Evolutionary conservation across 192 early-diverging fungal species (phyloP).

Genomic region (Rhizophagus clarus): DNA sequence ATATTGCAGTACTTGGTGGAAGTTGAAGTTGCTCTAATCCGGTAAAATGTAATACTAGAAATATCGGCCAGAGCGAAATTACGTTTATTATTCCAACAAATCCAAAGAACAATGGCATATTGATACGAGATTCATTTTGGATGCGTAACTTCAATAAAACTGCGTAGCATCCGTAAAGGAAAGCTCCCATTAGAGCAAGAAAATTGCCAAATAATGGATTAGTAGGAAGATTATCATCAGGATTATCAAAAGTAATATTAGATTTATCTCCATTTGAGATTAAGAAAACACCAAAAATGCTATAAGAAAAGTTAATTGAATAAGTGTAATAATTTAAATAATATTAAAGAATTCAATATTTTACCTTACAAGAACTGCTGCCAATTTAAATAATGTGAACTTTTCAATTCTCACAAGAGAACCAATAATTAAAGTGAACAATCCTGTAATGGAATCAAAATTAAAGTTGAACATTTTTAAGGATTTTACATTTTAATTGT

Average conservation of each 20-base stretch:
- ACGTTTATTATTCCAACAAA: constrained; percentile 77
- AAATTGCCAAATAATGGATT: constrained; percentile 66
- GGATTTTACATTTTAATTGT: not conserved
- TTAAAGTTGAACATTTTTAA: not conserved
- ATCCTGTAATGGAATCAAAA: constrained; percentile 35
- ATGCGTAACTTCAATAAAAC: constrained; percentile 71
- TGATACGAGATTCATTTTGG: constrained; percentile 65
- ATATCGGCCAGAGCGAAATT: constrained; percentile 66
- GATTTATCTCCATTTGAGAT: constrained; percentile 55
- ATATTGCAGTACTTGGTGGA: constrained; percentile 52
- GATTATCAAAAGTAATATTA: not conserved
- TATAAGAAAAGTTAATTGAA: constrained; percentile 28
- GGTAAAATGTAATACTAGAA: constrained; percentile 58
- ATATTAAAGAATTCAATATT: not conserved
- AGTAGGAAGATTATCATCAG: constrained; percentile 33
- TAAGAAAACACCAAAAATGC: constrained; percentile 66
- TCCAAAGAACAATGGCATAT: constrained; percentile 79
- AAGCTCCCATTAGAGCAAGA: constrained; percentile 68
- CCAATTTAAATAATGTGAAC: constrained; percentile 54
- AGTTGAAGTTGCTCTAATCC: constrained; percentile 69
- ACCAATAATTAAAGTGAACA: constrained; percentile 76
- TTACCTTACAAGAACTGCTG: constrained; percentile 61
- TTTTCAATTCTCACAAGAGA: constrained; percentile 60
- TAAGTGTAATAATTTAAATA: not conserved
- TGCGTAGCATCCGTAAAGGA: constrained; percentile 80